Evolutionary conservation across 331 rosid genomes (phyloP).

Genomic region (Dryas integrifolia): DNA sequence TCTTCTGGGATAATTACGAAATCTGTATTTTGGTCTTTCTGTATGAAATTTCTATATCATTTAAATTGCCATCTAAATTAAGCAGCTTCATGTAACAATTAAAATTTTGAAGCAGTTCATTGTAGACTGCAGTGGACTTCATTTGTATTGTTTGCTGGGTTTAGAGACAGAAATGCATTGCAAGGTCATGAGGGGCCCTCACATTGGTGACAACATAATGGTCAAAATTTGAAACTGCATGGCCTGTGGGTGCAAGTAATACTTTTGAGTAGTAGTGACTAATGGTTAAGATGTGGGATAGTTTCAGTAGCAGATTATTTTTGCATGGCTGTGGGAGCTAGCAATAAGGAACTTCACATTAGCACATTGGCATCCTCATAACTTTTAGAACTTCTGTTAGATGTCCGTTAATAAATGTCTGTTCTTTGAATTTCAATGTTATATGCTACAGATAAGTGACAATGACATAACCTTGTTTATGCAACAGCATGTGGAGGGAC

Average conservation of each 20-base stretch:
- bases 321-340: background rate
- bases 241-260: background rate
- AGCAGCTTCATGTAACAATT: background rate
- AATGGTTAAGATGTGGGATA: background rate
- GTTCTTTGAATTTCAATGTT: background rate
- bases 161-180: background rate
- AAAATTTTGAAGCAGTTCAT: background rate
- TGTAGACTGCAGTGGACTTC: background rate
- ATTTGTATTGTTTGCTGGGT: background rate
- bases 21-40: background rate
- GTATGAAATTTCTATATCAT: background rate
- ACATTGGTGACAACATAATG: background rate
- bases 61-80: too few relatives aligned
- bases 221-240: background rate
- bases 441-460: background rate
- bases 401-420: too few relatives aligned
- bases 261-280: constrained; percentile 6
- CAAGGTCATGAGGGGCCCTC: background rate
- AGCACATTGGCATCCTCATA: background rate
- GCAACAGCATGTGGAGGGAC: constrained; percentile 39
- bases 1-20: background rate
- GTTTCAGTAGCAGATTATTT: background rate
- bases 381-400: background rate
- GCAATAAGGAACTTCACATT: background rate
- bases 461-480: constrained; percentile 4